Conservation (phyloP, 352 stramenopile species). For the Phytophthora pinifolia region DNA sequence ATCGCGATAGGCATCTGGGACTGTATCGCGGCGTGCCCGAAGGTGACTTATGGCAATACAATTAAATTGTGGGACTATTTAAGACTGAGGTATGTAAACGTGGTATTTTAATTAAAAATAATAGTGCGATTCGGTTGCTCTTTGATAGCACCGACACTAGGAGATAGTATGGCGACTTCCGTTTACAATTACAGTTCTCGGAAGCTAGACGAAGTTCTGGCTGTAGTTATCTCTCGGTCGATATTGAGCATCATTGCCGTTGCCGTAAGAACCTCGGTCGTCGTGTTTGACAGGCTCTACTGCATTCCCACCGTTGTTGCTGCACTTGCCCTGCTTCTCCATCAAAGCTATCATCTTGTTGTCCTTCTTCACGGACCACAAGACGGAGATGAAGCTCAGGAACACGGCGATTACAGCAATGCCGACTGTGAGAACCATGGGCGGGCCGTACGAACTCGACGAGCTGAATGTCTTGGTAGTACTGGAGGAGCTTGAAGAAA, state of each 20-base stretch:
- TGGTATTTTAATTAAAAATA: too few species aligned
- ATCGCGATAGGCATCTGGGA: constrained; percentile 9
- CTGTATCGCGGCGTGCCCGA: too few species aligned
- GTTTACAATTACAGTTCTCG: constrained; percentile 16
- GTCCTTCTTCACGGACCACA: constrained; percentile 12
- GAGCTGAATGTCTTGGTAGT: too few species aligned
- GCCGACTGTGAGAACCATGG: constrained; percentile 32
- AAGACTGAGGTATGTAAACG: too few species aligned
- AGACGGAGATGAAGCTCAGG: constrained; percentile 32
- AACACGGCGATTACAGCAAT: constrained; percentile 32
- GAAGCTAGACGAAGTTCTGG: constrained; percentile 48
- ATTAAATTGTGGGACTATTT: too few species aligned
- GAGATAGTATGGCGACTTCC: not conserved
- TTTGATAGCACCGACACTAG: too few species aligned
- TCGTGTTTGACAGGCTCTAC: constrained; percentile 9
- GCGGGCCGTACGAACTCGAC: constrained; percentile 43
- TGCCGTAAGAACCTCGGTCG: constrained; percentile 8
- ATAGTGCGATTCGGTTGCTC: too few species aligned
- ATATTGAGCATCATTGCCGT: constrained; percentile 11
- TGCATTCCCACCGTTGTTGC: constrained; percentile 6
- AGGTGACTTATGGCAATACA: too few species aligned
- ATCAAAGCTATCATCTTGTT: constrained; percentile 20
- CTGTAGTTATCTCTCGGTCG: constrained; percentile 44
- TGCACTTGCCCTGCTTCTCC: constrained; percentile 11
- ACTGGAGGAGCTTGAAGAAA: too few species aligned